Evolutionary conservation across 1,284 basidiomycete species (phyloP).

Genomic region (Singerocomus inundabilis): DNA sequence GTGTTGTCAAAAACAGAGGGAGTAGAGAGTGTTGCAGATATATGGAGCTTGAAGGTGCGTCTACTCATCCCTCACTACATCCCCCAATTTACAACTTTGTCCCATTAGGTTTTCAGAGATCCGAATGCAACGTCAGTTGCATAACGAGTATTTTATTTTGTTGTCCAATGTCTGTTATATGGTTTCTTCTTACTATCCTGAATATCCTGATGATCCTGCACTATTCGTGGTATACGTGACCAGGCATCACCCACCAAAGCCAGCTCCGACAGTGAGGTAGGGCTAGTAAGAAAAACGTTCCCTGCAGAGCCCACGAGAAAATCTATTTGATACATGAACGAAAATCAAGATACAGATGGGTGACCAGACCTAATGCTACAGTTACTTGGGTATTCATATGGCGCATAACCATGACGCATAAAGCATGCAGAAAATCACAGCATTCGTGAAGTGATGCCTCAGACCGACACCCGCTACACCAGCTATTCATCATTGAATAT

Average conservation of each 20-base stretch:
- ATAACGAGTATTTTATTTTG: slow-evolving; percentile 34
- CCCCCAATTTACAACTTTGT: slow-evolving; percentile 3
- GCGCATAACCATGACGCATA: slow-evolving; percentile 1
- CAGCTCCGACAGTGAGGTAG: neutral
- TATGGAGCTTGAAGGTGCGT: slow-evolving; percentile 75
- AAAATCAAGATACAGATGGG: slow-evolving; percentile 23
- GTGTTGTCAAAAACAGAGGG: slow-evolving; percentile 29
- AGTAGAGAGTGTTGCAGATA: slow-evolving; percentile 56
- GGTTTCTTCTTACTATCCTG: slow-evolving; percentile 11
- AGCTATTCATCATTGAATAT: neutral
- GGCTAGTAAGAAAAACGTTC: too few relatives aligned
- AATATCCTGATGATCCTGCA: slow-evolving; percentile 5
- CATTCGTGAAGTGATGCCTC: neutral
- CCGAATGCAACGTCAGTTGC: slow-evolving; percentile 59
- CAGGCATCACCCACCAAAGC: neutral
- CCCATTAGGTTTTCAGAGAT: slow-evolving; percentile 65
- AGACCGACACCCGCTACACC: neutral
- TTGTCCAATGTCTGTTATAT: slow-evolving; percentile 18
- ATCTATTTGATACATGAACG: slow-evolving; percentile 23
- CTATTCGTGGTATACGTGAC: slow-evolving; percentile 1
- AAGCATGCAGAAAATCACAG: slow-evolving; percentile 1
- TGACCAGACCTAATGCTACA: slow-evolving; percentile 28
- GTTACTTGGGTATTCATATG: slow-evolving; percentile 11
- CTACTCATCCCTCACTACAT: neutral
- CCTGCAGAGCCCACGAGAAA: neutral